Percentiles rank a stretch among this genome's conserved stretches.
Conservation (phyloP, 116 monocot species). For the Dioscorea cayenensis region DNA sequence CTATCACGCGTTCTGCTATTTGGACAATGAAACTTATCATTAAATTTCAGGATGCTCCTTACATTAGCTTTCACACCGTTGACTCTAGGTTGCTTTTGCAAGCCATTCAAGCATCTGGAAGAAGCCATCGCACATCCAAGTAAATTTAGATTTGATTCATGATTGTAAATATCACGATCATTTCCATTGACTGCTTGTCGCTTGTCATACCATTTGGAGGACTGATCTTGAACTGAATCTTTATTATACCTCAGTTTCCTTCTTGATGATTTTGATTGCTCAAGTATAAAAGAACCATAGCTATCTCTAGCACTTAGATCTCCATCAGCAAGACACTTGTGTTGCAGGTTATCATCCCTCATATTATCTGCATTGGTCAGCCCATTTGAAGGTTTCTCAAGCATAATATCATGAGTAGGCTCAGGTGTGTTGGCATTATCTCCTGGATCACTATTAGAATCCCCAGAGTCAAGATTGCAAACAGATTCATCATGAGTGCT, state of each 20-base stretch:
- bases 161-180: constrained; percentile 9
- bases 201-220: constrained; percentile 38
- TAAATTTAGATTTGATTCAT: constrained; percentile 7
- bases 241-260: constrained; percentile 50
- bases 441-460: constrained; percentile 33
- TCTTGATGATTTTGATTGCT: constrained; percentile 65
- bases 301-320: constrained; percentile 21
- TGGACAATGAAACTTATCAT: constrained; percentile 32
- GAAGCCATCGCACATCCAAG: constrained; percentile 6
- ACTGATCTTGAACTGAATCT: constrained; percentile 22
- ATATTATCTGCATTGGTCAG: constrained; percentile 2
- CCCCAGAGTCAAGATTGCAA: constrained; percentile 16
- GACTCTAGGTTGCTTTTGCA: constrained; percentile 31
- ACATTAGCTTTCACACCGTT: constrained; percentile 22
- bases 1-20: constrained; percentile 32
- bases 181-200: background rate
- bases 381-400: constrained; percentile 19
- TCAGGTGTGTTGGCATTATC: constrained; percentile 14
- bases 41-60: constrained; percentile 25
- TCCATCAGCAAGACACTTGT: constrained; percentile 20
- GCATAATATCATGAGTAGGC: constrained; percentile 18
- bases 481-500: constrained; percentile 27
- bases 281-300: constrained; percentile 40
- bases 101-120: constrained; percentile 25
- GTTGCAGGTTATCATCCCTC: constrained; percentile 12